Base-by-base conservation (phyloP, 2,329 filamentous ascomycete species). In the Sporothrix euskadiensis region DNA sequence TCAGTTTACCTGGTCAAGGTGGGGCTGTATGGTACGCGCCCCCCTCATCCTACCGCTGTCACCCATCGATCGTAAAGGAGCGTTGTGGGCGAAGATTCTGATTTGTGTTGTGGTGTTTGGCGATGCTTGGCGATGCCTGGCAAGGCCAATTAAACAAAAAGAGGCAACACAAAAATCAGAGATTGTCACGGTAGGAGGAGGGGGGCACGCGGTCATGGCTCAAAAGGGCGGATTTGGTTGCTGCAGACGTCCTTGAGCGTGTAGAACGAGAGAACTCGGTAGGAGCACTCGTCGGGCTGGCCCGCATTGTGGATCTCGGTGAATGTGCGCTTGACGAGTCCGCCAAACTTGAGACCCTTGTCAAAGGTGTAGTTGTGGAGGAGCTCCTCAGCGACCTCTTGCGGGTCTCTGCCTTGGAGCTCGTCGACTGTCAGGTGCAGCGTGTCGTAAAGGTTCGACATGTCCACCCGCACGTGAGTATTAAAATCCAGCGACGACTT, bases 21-120 rank as follows among this genome's bases (percentile, higher is more conserved):
- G 32, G 57, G 57, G 39, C 16, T 61, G 57, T 61, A 59, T 61
- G 57, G 57, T 39, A n/a, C 32, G 32, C 57, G 32, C 32, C 57
- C 56, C 57, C 57, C 57, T 41, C 57, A 32, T 22, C 32, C 10
- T 41, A 22, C 57, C 32, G 32, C 22, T 39, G 32, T 10, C 57
- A 22, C 32, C 57, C 57, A 41, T 41, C 57, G 19, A 61, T 61
- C 57, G 32, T 32, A 12, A 22, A 39, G 57, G 57, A 61, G 57
- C 57, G 57, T 61, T 32, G 57, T 22, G 57, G 57, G 32, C 22
- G 19, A 41, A 41, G 7, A 16, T 39, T 1, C 12, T n/a, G 8
- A 39, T 61, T 5, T 61, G 57, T 61, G 57, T 22, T 41, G 32
- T 39, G 30, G 5, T 35, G 57, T 7, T 35, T 59, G 12, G 44